Base-by-base conservation (phyloP, 306 rosid genomes). In the Rubus parviflorus region DNA sequence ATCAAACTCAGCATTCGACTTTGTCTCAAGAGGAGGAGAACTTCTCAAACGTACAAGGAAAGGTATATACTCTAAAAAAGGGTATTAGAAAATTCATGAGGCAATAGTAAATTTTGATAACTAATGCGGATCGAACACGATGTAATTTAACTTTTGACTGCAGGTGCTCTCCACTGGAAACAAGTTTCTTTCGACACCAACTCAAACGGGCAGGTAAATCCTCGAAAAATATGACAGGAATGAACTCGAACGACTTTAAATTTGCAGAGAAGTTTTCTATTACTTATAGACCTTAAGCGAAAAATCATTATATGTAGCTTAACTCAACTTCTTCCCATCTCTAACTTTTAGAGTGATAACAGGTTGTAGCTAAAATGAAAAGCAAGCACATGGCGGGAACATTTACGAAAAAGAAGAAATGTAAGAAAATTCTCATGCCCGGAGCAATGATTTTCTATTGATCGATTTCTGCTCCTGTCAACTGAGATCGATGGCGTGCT, bases 151-250 rank as follows among this genome's bases (percentile, higher is more conserved):
- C 56, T 72, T 77, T 70, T 67, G 69, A 77, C 80, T 56, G 76
- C 97, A 94, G 98, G 98, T 67, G 92, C 71, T 84, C 95, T 94
- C 68, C 97, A 94, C 85, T 92, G 97, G 98, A 94, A 94, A 94
- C 92, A 81, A 78, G 97, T 94, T 79, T 92, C 97, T 77, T 90
- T 92, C 90, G 82, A 84, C 78, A 83, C 91, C 61, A 88, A 92
- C 78, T 85, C 97, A 76, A 88, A 88, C 14, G 86, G 90, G 86
- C 95, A 94, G 98, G 98, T 94, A 89, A 37, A 13, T n/a, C 9
- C 8, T 16, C 68, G 41, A 20, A 57, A 60, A 73, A 56, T 40
- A 35, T 41, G 77, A 63, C 20, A 78, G 15, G 46, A 78, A 73
- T 47, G 74, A 71, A 40, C 74, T 64, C 58, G n/a, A 61, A 16